These are phyloP conservation scores for Filobasidium uniguttulatum DNA, from an alignment of 1,284 basidiomycete genomes.

Conservation along the genomic window DNA sequence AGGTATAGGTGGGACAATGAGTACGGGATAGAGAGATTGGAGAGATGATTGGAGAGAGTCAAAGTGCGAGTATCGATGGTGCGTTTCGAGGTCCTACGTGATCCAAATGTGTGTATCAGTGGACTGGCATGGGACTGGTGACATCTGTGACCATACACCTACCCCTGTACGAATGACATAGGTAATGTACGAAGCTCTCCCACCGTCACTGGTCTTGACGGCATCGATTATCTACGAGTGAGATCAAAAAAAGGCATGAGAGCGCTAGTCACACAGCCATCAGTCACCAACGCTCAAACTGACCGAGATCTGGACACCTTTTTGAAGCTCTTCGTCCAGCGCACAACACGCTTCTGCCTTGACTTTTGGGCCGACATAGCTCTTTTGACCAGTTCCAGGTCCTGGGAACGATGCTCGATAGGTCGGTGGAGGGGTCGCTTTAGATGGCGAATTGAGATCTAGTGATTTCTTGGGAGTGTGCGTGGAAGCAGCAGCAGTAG, in stretches of 20 bases:
- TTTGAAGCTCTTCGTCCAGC: conserved; percentile 28
- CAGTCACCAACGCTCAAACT: too few species aligned
- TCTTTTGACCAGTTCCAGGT: conserved; percentile 29
- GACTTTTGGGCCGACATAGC: conserved; percentile 25
- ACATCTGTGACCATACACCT: too few species aligned
- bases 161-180: conserved; percentile 89
- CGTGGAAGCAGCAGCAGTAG: too few species aligned
- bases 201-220: conserved; percentile 79
- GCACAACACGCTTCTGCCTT: conserved; percentile 35
- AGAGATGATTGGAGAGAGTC: conserved; percentile 78
- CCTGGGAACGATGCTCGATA: conserved; percentile 32
- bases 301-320: conserved; percentile 29
- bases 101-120: too few species aligned
- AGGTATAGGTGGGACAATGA: conserved; percentile 95
- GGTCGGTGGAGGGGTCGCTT: conserved; percentile 32
- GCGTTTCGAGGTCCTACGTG: conserved; percentile 61
- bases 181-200: conserved; percentile 78
- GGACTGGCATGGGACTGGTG: not conserved
- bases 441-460: too few species aligned
- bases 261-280: not conserved
- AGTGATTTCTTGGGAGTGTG: too few species aligned
- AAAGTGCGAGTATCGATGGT: conserved; percentile 93
- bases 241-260: not conserved
- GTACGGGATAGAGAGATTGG: conserved; percentile 78
- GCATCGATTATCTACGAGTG: conserved; percentile 69